Evolutionary conservation across 1,139 yeast species (phyloP).

Genomic region (Candida mesenterica): DNA sequence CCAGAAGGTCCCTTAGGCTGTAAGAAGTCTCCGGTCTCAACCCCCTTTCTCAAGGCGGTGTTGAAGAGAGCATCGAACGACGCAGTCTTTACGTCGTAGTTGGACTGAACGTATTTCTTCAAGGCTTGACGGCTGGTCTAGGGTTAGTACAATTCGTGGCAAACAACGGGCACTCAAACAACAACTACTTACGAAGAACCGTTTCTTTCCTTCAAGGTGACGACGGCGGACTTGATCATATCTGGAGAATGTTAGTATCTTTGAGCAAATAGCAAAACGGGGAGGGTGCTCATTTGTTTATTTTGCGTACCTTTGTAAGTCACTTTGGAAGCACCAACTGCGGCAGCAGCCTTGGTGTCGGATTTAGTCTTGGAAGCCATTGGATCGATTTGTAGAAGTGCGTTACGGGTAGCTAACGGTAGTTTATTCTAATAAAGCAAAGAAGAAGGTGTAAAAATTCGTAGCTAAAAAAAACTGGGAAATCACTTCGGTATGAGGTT

Average conservation of each 20-base stretch:
- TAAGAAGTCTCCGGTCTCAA: constrained; percentile 67
- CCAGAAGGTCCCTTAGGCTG: constrained; percentile 91
- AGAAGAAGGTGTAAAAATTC: constrained; percentile 2
- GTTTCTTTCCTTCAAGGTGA: constrained; percentile 72
- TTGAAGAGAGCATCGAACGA: constrained; percentile 79
- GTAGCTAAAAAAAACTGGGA: constrained; percentile 2
- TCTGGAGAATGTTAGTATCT: constrained; percentile 40
- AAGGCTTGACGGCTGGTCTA: constrained; percentile 62
- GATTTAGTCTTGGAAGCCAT: constrained; percentile 30
- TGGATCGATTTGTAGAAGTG: too few relatives aligned
- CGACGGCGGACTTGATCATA: constrained; percentile 73
- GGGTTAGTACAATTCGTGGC: not conserved
- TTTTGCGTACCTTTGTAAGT: constrained; percentile 50
- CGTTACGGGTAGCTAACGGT: too few relatives aligned
- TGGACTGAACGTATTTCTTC: constrained; percentile 68
- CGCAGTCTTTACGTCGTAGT: constrained; percentile 55
- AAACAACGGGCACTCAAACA: not conserved
- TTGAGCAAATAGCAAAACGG: not conserved
- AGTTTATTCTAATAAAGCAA: too few relatives aligned
- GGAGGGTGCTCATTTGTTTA: constrained; percentile 1
- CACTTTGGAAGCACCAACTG: constrained; percentile 36
- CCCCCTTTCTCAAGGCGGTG: constrained; percentile 78
- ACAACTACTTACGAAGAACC: constrained; percentile 58
- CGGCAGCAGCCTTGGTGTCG: constrained; percentile 23
- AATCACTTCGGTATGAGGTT: constrained; percentile 1